Conservation (phyloP, 225 moss, liverwort and hornwort genomes). For the Neckera pumila region DNA sequence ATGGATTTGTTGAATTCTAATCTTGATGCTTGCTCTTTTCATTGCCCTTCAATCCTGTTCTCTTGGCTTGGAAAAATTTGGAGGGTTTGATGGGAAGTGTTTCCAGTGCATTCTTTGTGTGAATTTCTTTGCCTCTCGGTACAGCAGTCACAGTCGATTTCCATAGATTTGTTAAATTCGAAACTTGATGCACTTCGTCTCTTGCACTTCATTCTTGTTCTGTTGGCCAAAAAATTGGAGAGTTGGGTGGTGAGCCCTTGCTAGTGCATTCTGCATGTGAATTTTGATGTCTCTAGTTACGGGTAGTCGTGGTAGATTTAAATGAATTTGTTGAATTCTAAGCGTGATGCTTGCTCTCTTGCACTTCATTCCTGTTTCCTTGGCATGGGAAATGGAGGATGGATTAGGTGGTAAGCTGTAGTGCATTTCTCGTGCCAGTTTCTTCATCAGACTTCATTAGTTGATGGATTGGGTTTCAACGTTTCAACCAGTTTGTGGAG, state of each 20-base stretch:
- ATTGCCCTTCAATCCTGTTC: neutral
- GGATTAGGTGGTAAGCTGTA: neutral
- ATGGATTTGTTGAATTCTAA: neutral
- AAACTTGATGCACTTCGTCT: neutral
- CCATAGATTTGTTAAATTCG: neutral
- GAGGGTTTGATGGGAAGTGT: neutral
- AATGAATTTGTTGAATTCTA: neutral
- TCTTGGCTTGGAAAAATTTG: neutral
- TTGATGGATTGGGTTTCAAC: neutral
- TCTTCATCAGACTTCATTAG: neutral
- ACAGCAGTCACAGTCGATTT: neutral
- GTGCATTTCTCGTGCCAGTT: neutral
- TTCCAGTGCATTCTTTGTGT: neutral
- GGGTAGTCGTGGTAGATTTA: neutral
- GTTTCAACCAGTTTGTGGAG: neutral
- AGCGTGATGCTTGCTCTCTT: neutral
- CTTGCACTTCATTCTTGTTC: neutral
- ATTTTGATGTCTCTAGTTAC: neutral
- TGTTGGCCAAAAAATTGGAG: neutral
- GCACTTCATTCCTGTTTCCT: neutral
- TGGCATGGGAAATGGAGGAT: neutral
- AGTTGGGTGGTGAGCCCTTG: neutral
- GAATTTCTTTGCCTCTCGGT: neutral
- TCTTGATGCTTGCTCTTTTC: neutral
- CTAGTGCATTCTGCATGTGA: neutral